Conservation (phyloP, 1,284 basidiomycete species). For the Tylopilus orsonianus region DNA sequence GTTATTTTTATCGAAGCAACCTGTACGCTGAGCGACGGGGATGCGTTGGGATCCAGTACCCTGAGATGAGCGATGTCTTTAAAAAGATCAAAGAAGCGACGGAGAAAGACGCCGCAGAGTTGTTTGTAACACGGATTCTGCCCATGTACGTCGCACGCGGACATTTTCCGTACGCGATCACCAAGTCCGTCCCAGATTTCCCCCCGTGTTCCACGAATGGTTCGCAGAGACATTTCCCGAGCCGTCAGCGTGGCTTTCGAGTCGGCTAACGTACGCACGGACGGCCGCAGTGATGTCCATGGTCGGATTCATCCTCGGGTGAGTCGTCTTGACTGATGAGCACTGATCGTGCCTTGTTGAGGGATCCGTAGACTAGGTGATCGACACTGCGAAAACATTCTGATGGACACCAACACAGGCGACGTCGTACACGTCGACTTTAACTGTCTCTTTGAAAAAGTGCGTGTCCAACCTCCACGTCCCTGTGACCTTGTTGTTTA, state of each 20-base stretch:
- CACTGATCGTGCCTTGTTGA: not conserved
- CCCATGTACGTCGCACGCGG: conserved; percentile 44
- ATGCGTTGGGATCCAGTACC: too few relatives aligned
- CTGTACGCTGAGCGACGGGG: not conserved
- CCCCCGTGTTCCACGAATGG: conserved; percentile 96
- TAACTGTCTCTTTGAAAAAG: conserved; percentile 97
- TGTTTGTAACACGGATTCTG: conserved; percentile 67
- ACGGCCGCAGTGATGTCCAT: conserved; percentile 99
- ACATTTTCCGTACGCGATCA: conserved; percentile 9
- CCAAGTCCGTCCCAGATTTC: conserved; percentile 52
- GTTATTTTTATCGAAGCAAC: not conserved
- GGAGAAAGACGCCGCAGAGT: conserved; percentile 52
- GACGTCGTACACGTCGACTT: conserved; percentile 98
- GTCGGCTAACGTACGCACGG: conserved; percentile 82
- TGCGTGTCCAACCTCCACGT: conserved; percentile 31
- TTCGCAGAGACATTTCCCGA: conserved; percentile 97
- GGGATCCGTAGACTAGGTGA: conserved; percentile 80
- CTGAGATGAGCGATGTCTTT: conserved; percentile 59
- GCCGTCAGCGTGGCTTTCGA: conserved; percentile 91
- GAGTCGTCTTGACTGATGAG: not conserved
- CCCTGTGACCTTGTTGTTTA: too few relatives aligned
- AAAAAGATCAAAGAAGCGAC: conserved; percentile 54
- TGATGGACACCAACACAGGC: conserved; percentile 87
- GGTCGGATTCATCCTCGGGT: conserved; percentile 96
- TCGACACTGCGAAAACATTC: conserved; percentile 95